Evolutionary conservation across 345 rosid species (phyloP), one percentile per base, ranked within the genome.

Genomic region (Diplotaxis tenuifolia): DNA sequence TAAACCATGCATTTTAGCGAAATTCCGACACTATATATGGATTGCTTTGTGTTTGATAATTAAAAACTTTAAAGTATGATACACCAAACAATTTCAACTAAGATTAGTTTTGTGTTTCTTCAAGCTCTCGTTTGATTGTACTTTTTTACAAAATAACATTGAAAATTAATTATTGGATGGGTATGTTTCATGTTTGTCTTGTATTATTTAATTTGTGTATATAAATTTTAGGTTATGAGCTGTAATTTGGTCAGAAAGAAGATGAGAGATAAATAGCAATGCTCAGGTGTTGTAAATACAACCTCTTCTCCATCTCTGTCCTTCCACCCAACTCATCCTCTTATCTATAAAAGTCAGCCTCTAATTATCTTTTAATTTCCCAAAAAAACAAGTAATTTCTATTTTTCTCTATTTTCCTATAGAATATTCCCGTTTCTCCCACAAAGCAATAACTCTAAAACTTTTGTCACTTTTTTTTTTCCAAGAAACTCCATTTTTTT

Each of bases 241-340:
- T 75, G 79, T 75, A 62, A 18, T 53, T 18, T 68, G 79, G 79
- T 68, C 78, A 69, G 79, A 74, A 67, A 74, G 73, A 74, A 4
- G 72, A 65, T 73, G 72, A 75, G 73, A 75, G 78, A 61, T 75
- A 75, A 75, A 75, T 68, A 53, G 69, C 65, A 75, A 62, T 36
- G 65, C 65, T 70, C 80, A 76, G 80, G 71, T 70, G 80, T 76
- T 76, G 71, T 76, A 76, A 76, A 70, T 70, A 70, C 71, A 62
- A 40, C 65, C 63, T 61, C 64, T 68, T 69, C 66, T 62, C 70
- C 62, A 63, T 76, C 65, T 76, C 74, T 70, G 54, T 68, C 69
- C 74, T 68, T 70, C 79, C 71, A 70, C 75, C 75, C 75, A 64
- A 76, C 60, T 49, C 68, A 15, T 45, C 62, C 54, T 27, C 65